Evolutionary conservation across 2,329 filamentous ascomycete species (phyloP), one percentile per base, ranked within the genome.

Genomic region (Colletotrichum lini): DNA sequence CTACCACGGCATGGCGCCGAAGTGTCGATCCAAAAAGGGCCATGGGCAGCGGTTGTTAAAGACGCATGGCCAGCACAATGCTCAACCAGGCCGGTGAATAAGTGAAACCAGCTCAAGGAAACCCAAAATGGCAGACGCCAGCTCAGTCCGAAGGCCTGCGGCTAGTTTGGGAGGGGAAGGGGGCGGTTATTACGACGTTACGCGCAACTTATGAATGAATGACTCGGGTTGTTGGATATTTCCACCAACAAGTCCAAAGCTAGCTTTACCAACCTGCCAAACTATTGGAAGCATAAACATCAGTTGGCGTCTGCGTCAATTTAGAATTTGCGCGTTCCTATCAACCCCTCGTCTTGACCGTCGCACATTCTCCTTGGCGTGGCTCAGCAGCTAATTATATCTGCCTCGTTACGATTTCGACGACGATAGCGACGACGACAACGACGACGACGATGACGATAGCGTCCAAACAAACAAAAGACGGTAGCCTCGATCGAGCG

Each of bases 281-380:
- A 44, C 40, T 26, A 42, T 44, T 58, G 44, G 65, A 49, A 69
- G 54, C 45, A 62, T 59, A n/a, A 49, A 59, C 58, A 49, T 68
- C 53, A 21, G 42, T 53, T 56, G 45, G 59, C 53, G 65, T 47
- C 26, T 40, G 42, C 52, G 65, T 53, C 45, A 62, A 23, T 21
- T 59, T 54, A 49, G 30, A 44, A 44, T 47, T 49, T 49, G 16
- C 23, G 62, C 40, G 30, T 30, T 38, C 35, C 23, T 52, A 54
- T 30, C 45, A 13, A 66, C 67, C 64, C 65, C 65, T 68, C 65
- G 21, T 71, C 57, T 68, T 63, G 47, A 53, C 47, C 49, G 69
- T 72, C 65, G 58, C 69, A 40, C 45, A 26, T 35, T 50, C 3
- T n/a, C 42, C 45, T 68, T 71, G 68, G 68, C 65, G 40, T 42